Percentiles rank a stretch among this genome's conserved stretches.
Conservation (phyloP, 345 rosid species). For the Mangifera indica region DNA sequence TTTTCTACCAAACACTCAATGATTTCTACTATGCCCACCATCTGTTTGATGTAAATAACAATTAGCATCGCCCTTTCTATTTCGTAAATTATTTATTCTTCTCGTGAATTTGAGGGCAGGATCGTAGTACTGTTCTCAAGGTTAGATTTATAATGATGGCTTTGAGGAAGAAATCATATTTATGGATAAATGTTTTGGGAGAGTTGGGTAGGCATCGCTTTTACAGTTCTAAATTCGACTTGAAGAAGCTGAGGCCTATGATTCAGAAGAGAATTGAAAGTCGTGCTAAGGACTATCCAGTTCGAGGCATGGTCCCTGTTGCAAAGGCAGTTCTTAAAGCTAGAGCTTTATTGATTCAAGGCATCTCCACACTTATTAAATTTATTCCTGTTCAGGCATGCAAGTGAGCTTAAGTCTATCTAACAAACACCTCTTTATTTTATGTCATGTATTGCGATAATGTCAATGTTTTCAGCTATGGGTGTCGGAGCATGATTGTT, state of each 20-base stretch:
- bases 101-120: neutral
- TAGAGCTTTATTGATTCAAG: slow-evolving; percentile 49
- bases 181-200: slow-evolving; percentile 18
- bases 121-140: too few relatives aligned
- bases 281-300: slow-evolving; percentile 70
- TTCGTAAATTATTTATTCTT: neutral
- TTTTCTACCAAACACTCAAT: too few relatives aligned
- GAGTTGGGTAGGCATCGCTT: slow-evolving; percentile 29
- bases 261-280: slow-evolving; percentile 66
- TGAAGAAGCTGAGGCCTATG: slow-evolving; percentile 73
- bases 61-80: neutral
- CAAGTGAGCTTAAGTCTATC: slow-evolving; percentile 48
- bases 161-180: slow-evolving; percentile 25
- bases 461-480: neutral
- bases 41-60: slow-evolving; percentile 1
- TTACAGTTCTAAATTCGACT: slow-evolving; percentile 53
- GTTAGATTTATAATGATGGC: slow-evolving; percentile 17
- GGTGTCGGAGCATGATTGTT: neutral
- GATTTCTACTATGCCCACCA: neutral
- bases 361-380: slow-evolving; percentile 58
- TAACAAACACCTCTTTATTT: neutral
- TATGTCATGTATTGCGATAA: neutral
- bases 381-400: slow-evolving; percentile 59
- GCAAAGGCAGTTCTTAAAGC: slow-evolving; percentile 64
- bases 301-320: slow-evolving; percentile 55